These are phyloP conservation scores for Aureobasidium sp. DNA, from an alignment of 2,329 filamentous ascomycete species.

Conservation along the genomic window DNA sequence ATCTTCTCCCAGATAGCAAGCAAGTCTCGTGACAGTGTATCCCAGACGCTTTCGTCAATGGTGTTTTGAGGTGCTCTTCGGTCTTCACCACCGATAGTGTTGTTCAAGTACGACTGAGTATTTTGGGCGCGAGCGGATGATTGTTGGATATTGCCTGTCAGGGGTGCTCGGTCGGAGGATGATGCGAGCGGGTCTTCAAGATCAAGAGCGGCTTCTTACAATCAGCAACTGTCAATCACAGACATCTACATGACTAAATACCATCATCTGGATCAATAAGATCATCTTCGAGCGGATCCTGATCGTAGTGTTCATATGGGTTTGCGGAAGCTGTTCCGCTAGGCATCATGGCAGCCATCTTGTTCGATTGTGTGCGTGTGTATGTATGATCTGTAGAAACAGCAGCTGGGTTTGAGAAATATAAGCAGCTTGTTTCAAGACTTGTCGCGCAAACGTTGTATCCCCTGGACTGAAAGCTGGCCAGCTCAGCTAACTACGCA, in stretches of 20 bases:
- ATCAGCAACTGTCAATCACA: background rate
- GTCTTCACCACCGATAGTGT: constrained; percentile 86
- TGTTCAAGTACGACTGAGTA: constrained; percentile 75
- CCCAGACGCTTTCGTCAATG: constrained; percentile 96
- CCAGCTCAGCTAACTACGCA: background rate
- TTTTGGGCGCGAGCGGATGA: constrained; percentile 49
- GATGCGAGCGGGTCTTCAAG: constrained; percentile 78
- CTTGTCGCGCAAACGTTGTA: background rate
- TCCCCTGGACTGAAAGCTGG: constrained; percentile 8
- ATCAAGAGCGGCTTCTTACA: constrained; percentile 52
- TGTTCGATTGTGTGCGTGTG: background rate
- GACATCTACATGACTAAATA: constrained; percentile 21
- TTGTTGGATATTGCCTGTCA: constrained; percentile 74
- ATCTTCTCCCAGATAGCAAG: constrained; percentile 96
- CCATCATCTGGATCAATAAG: constrained; percentile 49
- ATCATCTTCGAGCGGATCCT: constrained; percentile 42
- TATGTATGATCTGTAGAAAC: background rate
- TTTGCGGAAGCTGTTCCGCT: constrained; percentile 30
- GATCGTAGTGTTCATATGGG: constrained; percentile 38
- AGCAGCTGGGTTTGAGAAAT: background rate
- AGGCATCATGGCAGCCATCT: constrained; percentile 42
- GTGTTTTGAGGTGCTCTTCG: constrained; percentile 83
- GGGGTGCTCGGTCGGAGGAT: constrained; percentile 65
- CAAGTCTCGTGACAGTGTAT: constrained; percentile 87
- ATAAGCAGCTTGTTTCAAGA: background rate